A percentile compares a stretch with the other conserved stretches of the same genome.
phyloP scores from a whole-genome alignment of 225 moss, liverwort and hornwort genomes.

The Bryum argenteum region DNA sequence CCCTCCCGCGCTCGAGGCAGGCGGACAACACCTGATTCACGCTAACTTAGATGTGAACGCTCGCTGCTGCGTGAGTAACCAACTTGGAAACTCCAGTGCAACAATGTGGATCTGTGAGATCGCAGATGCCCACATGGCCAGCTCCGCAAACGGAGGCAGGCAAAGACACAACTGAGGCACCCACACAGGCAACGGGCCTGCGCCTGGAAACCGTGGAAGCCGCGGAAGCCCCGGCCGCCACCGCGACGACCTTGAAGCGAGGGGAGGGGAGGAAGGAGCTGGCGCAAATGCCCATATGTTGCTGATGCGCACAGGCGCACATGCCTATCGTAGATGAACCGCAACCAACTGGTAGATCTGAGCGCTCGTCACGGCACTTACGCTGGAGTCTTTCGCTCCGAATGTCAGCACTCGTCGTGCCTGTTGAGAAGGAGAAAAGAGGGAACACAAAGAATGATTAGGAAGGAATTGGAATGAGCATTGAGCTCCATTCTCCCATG shows the following conservation, averaged over 20 bases:
- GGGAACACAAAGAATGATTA: too few relatives aligned
- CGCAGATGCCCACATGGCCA: constrained; percentile 31
- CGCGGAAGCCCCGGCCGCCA: neutral
- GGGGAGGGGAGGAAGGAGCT: neutral
- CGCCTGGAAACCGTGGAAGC: constrained; percentile 3
- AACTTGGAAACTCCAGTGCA: too few relatives aligned
- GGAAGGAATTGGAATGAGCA: too few relatives aligned
- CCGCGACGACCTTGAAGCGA: neutral
- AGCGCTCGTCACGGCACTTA: too few relatives aligned
- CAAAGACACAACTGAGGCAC: neutral
- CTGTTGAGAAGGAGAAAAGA: too few relatives aligned
- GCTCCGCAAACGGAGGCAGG: constrained; percentile 22
- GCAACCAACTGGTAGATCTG: too few relatives aligned
- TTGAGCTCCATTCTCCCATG: too few relatives aligned
- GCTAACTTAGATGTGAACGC: too few relatives aligned
- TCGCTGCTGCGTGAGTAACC: too few relatives aligned
- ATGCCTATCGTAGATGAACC: too few relatives aligned
- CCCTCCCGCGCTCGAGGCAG: neutral
- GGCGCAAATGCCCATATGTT: neutral
- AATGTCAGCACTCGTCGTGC: too few relatives aligned
- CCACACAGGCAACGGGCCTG: constrained; percentile 9
- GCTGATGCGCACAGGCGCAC: accelerated
- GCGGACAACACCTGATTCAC: neutral
- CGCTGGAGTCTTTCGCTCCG: too few relatives aligned
- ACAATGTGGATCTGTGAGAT: neutral